Evolutionary conservation across 805 yeast species (phyloP), one percentile per base, ranked within the genome.

Genomic region (Limtongia smithiae): DNA sequence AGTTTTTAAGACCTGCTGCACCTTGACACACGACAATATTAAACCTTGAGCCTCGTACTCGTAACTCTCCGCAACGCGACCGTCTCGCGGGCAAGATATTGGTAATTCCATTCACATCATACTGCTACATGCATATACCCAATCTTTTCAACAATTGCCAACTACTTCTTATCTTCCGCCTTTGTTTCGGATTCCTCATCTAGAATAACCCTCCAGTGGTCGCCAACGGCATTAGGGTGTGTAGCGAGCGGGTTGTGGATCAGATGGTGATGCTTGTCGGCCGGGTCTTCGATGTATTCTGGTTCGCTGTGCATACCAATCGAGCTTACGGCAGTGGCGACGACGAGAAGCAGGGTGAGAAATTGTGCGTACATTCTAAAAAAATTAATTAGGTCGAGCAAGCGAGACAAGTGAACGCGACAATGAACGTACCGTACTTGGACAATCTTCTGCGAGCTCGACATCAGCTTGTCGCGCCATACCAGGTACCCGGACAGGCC

Each of bases 351-450:
- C 44, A 87, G 88, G 1, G 95, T 83, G 46, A 85, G 68, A 57
- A 83, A 85, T 68, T 87, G 95, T 6, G 95, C 95, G 65, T 85
- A 86, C 85, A 86, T 86, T 78, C 95, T 50, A 27, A 5, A 17
- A 28, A 27, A 11, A 25, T 5, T 3, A 4, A 18, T 36, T 25
- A 25, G 28, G 37, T 37, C n/a, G 39, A 38, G 18, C 12, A n/a
- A 39, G n/a, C 17, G 15, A 15, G 22, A 30, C 8, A 6, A 30
- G n/a, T 2, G 30, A 4, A 17, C 2, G 2, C 5, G 21, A 14
- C 41, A 5, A n/a, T 9, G 6, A 21, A 6, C 49, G 24, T 37
- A 50, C 50, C 54, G 81, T 27, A 94, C 94, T 64, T 83, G 89
- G 27, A 84, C 93, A 41, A 84, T 78, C 66, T 85, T 86, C 70